These are phyloP conservation scores for Lizonia empirigonia DNA, from an alignment of 2,329 filamentous ascomycete species.

Conservation along the genomic window DNA sequence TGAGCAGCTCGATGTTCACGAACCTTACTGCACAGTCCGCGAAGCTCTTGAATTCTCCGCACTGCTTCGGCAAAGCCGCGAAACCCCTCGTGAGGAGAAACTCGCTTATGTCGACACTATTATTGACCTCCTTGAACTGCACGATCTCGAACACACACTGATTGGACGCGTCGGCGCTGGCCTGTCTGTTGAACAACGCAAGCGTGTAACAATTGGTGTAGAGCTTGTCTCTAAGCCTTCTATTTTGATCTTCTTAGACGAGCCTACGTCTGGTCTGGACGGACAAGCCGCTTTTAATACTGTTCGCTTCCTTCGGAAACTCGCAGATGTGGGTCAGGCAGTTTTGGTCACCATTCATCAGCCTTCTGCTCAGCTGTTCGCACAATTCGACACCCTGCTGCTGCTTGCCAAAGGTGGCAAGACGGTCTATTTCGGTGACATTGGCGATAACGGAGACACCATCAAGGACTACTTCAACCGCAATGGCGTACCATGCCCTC, in stretches of 20 bases:
- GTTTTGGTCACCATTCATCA: conserved; percentile 88
- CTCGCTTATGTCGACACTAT: conserved; percentile 37
- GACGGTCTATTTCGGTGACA: conserved; percentile 81
- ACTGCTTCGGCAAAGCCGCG: conserved; percentile 34
- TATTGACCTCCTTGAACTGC: conserved; percentile 33
- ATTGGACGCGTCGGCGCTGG: conserved; percentile 34
- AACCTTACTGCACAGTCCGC: conserved; percentile 34
- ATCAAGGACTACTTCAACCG: conserved; percentile 62
- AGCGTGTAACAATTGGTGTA: conserved; percentile 60
- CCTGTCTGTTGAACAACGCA: conserved; percentile 56
- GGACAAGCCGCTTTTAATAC: conserved; percentile 73
- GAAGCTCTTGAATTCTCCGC: conserved; percentile 41
- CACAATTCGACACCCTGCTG: conserved; percentile 80
- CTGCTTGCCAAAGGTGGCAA: conserved; percentile 75
- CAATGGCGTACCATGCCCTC: conserved; percentile 61
- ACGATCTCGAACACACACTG: conserved; percentile 34
- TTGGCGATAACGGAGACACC: conserved; percentile 71
- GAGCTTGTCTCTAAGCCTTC: conserved; percentile 67
- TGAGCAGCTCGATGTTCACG: conserved; percentile 42
- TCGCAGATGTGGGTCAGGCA: conserved; percentile 75
- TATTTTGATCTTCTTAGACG: conserved; percentile 74
- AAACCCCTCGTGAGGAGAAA: conserved; percentile 30
- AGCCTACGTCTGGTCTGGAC: conserved; percentile 74
- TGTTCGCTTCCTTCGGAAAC: conserved; percentile 71
- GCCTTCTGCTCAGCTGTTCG: conserved; percentile 78